Base-by-base conservation (phyloP, 495 filamentous ascomycete genomes). In the Penicillium dipodomyicola region DNA sequence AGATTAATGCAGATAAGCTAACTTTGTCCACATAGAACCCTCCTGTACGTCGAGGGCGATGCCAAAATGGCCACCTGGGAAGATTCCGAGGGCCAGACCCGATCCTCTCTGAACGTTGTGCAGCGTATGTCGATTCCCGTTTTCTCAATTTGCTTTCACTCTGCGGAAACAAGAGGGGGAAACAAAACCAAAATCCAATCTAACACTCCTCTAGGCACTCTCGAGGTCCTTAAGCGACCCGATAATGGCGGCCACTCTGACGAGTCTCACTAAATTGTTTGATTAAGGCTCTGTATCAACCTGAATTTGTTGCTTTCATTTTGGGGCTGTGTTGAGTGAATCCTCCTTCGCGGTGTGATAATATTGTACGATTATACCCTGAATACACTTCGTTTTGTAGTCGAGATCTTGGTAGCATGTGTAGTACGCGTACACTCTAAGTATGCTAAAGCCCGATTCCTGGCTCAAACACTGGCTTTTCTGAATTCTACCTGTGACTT, bases 31-130 rank as follows among this genome's bases (percentile, higher is more conserved):
- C 54, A 27, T 66, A 90, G 87, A 20, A 77, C 87, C 3, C 72
- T 87, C 33, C 75, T 93, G 19, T 87, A 83, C 59, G 73, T 95
- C 33, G 90, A 95, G 65, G 90, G 85, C 15, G 86, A 93, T 40
- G 85, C 81, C 48, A 71, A 70, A 58, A 84, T 90, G 73, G 76
- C 76, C 52, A 68, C 60, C 17, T 91, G 79, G 58, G 78, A 82
- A 35, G 85, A 87, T 58, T 67, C 67, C 17, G 87, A 92, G 17
- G 89, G 89, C 63, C 82, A 82, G 67, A 72, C 69, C 46, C 75
- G 77, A 42, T 72, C 69, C 14, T 40, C 62, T 39, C 61, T 95
- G 57, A 90, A 76, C 71, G 78, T 96, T 61, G 69, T 84, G 25
- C 87, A 92, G 71, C 82, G 91, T 94, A 81, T 63, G 89, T 78